Conservation (phyloP, 345 rosid species). For the Eucalyptus polyanthemos region DNA sequence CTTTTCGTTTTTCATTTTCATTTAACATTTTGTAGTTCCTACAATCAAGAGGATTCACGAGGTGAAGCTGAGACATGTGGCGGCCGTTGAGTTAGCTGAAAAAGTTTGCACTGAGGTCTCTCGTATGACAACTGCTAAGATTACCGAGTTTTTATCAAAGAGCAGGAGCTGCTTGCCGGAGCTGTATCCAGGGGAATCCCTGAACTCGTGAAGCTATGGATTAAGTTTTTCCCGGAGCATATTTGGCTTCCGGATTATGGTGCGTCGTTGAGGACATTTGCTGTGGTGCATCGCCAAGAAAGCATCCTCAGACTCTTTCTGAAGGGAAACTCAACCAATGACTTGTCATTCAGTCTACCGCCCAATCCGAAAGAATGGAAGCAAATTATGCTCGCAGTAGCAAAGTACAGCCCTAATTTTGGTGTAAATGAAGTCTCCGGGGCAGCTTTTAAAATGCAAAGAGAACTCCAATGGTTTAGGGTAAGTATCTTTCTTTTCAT, state of each 20-base stretch:
- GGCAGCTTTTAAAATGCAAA: not conserved
- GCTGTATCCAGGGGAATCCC: not conserved
- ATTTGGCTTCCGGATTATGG: not conserved
- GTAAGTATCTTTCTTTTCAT: not conserved
- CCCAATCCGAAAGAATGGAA: not conserved
- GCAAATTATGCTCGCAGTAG: not conserved
- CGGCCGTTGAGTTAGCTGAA: accelerated
- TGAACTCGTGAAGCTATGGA: not conserved
- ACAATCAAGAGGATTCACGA: too few species aligned
- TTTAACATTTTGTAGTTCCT: too few species aligned
- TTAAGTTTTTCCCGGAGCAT: not conserved
- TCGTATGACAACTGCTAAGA: not conserved
- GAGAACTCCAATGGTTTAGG: not conserved
- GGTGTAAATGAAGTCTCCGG: not conserved
- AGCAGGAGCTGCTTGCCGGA: not conserved
- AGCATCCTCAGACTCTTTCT: not conserved
- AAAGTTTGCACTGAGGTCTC: not conserved
- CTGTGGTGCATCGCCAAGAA: not conserved
- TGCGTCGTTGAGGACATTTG: not conserved
- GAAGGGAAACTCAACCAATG: not conserved
- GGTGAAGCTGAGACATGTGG: not conserved
- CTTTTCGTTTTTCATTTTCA: too few species aligned
- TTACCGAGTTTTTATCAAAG: not conserved
- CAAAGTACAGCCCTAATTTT: not conserved
- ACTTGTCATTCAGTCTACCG: accelerated